Base-by-base conservation (phyloP, 2,329 filamentous ascomycete genomes). In the Cercospora beticola region DNA sequence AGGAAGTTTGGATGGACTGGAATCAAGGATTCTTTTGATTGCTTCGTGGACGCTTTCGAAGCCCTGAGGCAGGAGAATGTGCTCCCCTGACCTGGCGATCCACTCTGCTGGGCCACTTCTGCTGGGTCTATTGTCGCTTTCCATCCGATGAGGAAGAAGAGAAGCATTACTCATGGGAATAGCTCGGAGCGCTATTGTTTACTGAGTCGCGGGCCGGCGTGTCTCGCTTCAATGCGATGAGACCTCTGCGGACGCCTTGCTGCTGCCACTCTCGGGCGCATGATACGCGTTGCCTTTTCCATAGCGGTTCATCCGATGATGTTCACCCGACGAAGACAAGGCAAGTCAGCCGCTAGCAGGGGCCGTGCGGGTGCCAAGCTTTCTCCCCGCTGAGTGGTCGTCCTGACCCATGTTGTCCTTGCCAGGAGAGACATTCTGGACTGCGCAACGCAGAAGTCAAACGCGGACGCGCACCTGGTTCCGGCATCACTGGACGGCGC, bases 1-100 rank as follows among this genome's bases (percentile, higher is more conserved):
- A 77, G 83, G 63, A 79, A 79, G 68, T 73, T 78, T 26, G 83
- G 83, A 0, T 85, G 80, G 80, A 80, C 75, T 0, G 82, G 81
- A 0, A 82, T 77, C 65, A 68, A 69, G n/a, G 80, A 74, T 78
- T 74, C 78, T 1, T 83, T 79, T 76, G 79, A 81, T 16, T 77
- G 76, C 12, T 74, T 83, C 36, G 74, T 76, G 28, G 74, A 76
- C 12, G 78, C 77, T 2, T 82, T 82, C 67, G 72, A 75, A 10
- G 71, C 76, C 59, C 68, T 81, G 74, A 61, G 81, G 74, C 52
- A 26, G 23, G 49, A 21, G 23, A 54, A 54, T 21, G 8, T 54
- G 49, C 49, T 54, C 10, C 49, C 49, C 21, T 54, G 49, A 54
- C 49, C 49, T 54, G 49, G 49, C 49, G 49, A 23, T 26, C 40